Base-by-base conservation (phyloP, 805 yeast species). In the Ogataea naganishii region DNA sequence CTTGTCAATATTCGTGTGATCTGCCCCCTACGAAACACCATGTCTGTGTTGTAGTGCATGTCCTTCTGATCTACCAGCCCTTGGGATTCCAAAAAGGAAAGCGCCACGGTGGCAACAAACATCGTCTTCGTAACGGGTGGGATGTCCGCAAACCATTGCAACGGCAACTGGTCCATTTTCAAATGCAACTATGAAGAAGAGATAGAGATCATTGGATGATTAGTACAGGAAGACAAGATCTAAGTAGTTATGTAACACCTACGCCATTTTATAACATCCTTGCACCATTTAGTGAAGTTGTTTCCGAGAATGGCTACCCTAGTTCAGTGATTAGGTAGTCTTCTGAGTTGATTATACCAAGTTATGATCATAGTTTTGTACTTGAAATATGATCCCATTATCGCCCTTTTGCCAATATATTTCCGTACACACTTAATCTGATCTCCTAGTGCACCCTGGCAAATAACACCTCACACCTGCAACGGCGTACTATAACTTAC, bases 51-150 rank as follows among this genome's bases (percentile, higher is more conserved):
- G 35, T 58, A 65, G 18, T 49, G 43, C 14, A 54, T 41, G 37
- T 56, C 60, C 5, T 47, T 34, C 7, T 41, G 34, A 17, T 51
- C 52, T 3, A 64, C 29, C 3, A 52, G 35, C 2, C 62, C 62
- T 0, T 57, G 42, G 26, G 50, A 44, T 14, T 54, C 58, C 14
- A 60, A 40, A 6, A 55, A 32, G 2, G 65, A 52, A 11, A 58
- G 40, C 3, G 46, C 47, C 2, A 55, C 42, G 3, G 64, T 44
- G 4, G 56, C 54, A 1, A 50, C 23, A 2, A 58, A 35, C 50
- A 62, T 58, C 6, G 43, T 32, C 27, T 69, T 41, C 4, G 75
- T 69, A 14, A 68, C 66, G 3, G 68, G 63, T 4, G 74, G 73
- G 2, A 63, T 48, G 23, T 60, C 66, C 46, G 49, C 53, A 21